A percentile compares a stretch with the other conserved stretches of the same genome.
Evolutionary conservation across 768 basidiomycete genomes (phyloP).

Genomic region (Pulveroboletus ravenelii): DNA sequence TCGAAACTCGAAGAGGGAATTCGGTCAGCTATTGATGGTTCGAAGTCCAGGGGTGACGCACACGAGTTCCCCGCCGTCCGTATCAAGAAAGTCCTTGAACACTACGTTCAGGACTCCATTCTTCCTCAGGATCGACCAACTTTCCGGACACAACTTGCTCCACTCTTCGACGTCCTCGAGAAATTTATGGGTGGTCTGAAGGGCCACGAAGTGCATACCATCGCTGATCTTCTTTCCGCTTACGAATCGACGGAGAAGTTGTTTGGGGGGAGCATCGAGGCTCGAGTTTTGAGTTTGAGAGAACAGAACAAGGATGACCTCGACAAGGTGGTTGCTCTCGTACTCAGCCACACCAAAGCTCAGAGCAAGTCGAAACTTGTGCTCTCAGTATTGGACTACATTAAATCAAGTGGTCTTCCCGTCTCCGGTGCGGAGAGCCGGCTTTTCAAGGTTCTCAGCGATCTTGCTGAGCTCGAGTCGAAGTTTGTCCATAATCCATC

Average conservation of each 20-base stretch:
- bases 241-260: conserved; percentile 88
- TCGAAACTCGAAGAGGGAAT: conserved; percentile 84
- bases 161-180: conserved; percentile 72
- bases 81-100: conserved; percentile 82
- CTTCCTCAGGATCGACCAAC: conserved; percentile 75
- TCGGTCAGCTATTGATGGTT: conserved; percentile 69
- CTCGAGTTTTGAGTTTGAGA: conserved; percentile 81
- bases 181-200: conserved; percentile 80
- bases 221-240: conserved; percentile 70
- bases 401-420: conserved; percentile 75
- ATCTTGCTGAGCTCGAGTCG: conserved; percentile 82
- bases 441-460: conserved; percentile 72
- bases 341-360: conserved; percentile 94
- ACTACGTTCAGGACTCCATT: conserved; percentile 76
- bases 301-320: conserved; percentile 92
- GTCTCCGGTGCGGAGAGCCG: conserved; percentile 71
- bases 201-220: conserved; percentile 74
- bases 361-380: conserved; percentile 89
- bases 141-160: conserved; percentile 67
- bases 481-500: conserved; percentile 47
- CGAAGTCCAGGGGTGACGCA: conserved; percentile 65
- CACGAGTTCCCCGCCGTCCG: conserved; percentile 89
- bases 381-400: conserved; percentile 79
- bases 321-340: conserved; percentile 79
- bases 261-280: conserved; percentile 93